These are phyloP conservation scores for Helichrysum umbraculigerum DNA, from an alignment of 129 eudicot genomes.

Conservation along the genomic window DNA sequence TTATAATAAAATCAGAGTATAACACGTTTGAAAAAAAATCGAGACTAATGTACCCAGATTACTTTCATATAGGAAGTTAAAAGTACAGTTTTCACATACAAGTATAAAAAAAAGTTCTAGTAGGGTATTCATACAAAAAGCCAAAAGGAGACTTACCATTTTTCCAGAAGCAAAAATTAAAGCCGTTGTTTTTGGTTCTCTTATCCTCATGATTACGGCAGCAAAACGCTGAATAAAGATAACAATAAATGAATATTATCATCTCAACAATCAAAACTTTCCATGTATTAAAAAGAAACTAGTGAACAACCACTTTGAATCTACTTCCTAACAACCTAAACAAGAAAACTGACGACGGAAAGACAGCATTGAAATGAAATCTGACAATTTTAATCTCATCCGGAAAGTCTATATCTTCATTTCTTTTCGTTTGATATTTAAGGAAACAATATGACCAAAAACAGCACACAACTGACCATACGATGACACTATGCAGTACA, in stretches of 20 bases:
- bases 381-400: neutral
- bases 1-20: neutral
- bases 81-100: neutral
- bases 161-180: constrained; percentile 87
- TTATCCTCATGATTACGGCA: constrained; percentile 93
- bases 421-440: neutral
- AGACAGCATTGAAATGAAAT: too few relatives aligned
- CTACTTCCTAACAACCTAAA: too few relatives aligned
- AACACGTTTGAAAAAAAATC: neutral
- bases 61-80: neutral
- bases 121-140: neutral
- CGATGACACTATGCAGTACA: neutral
- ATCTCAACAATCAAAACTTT: neutral
- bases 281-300: neutral
- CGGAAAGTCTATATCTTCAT: neutral
- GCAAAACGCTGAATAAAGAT: constrained; percentile 73
- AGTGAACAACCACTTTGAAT: too few relatives aligned
- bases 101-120: neutral
- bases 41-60: neutral
- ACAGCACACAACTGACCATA: neutral
- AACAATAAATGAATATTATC: neutral
- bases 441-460: neutral
- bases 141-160: constrained; percentile 55
- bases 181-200: constrained; percentile 91
- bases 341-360: too few relatives aligned